Evolutionary conservation across 139 green algal species (phyloP), one percentile per base, ranked within the genome.

Genomic region (Edaphochlamys debaryana): DNA sequence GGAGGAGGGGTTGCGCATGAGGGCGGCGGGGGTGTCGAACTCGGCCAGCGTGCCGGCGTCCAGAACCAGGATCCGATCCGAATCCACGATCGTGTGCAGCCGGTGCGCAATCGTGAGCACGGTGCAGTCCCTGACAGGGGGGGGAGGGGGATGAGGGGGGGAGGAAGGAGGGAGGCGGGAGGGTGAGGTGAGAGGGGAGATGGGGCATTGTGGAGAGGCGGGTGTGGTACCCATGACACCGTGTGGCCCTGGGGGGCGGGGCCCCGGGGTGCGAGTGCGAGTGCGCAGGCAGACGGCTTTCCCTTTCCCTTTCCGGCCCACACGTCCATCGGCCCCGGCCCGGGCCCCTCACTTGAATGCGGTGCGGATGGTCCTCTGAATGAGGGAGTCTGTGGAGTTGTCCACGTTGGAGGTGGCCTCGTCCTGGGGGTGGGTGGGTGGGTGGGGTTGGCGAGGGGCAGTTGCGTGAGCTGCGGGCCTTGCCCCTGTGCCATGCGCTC

Each of bases 1-100:
- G 4, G 36, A 45, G 50, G 7, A 15, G 27, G 66, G 78, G 45
- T 69, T 68, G 27, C 66, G 70, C 77, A 94, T 83, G 69, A 95
- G 87, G 48, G 54, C 42, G 4, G 63, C 64, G 9, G 93, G 93
- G 15, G 87, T 74, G 79, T 92, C 93, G 87, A 89, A 95, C 88
- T 96, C 93, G 25, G 58, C 68, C 36, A 96, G 42, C 73, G 80
- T 17, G 0, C 94, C 94, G 6, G 63, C 69, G 36, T 95, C 92
- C 56, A 96, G 86, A 45, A 96, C 79, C 84, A 96, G 84, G 48
- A 96, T 91, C 19, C 86, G 80, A 69, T 96, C 93, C 22, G 67
- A 87, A 80, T 96, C 93, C 30, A 94, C 92, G 84, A 96, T 96
- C 27, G 94, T 96, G 90, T 94, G 88, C 79, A 96, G 91, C 9